Conservation (phyloP, 345 rosid genomes). For the Pistacia vera region DNA sequence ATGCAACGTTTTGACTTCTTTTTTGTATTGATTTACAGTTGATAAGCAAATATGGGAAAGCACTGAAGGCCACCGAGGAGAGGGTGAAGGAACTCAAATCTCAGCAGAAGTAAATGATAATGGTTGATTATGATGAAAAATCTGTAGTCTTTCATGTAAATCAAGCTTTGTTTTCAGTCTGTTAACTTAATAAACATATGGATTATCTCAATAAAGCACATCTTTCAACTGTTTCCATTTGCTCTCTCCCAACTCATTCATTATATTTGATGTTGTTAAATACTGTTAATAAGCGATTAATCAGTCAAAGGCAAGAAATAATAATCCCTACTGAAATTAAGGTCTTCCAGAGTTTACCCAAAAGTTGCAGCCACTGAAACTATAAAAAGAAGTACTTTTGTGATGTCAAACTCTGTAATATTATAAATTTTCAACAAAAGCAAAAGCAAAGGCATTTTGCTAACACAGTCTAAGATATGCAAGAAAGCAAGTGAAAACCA, state of each 20-base stretch:
- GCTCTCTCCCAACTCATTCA: background rate
- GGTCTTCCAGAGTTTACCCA: too few species aligned
- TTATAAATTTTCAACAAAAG: background rate
- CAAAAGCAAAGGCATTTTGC: slow-evolving; percentile 9
- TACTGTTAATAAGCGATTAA: too few species aligned
- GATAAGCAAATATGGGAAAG: slow-evolving; percentile 67
- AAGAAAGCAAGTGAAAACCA: background rate
- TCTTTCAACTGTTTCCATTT: background rate
- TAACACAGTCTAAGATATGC: background rate
- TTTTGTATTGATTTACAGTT: slow-evolving; percentile 41
- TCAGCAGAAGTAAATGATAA: slow-evolving; percentile 37
- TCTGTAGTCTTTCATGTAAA: slow-evolving; percentile 13
- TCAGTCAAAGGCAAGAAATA: too few species aligned
- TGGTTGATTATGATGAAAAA: slow-evolving; percentile 39
- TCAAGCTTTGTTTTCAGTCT: background rate
- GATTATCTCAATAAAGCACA: slow-evolving; percentile 6
- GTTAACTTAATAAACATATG: background rate
- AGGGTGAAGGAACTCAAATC: slow-evolving; percentile 83
- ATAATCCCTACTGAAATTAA: too few species aligned
- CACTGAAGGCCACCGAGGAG: slow-evolving; percentile 80
- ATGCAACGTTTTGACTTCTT: too few species aligned
- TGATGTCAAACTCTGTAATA: too few species aligned
- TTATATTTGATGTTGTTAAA: background rate
- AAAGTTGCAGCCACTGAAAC: too few species aligned
- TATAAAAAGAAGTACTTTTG: too few species aligned